Evolutionary conservation across 2,329 filamentous ascomycete genomes (phyloP).

Genomic region (Teratosphaeria gauchensis): DNA sequence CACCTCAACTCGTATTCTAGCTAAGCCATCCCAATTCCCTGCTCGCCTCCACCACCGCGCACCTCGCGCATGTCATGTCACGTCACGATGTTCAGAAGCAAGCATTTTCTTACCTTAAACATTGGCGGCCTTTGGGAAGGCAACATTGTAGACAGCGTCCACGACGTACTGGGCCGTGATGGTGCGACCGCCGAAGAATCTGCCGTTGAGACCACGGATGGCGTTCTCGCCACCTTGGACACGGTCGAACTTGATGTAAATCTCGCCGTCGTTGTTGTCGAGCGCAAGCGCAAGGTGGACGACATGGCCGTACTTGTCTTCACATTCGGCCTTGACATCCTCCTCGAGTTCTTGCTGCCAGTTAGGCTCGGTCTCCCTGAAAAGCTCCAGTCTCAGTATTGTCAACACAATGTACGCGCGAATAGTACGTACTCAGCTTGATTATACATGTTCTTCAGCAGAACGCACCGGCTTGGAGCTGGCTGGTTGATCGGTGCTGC

Average conservation of each 20-base stretch:
- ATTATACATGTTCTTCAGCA: conserved; percentile 94
- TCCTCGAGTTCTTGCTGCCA: conserved; percentile 94
- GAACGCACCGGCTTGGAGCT: conserved; percentile 85
- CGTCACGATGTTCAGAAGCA: background rate
- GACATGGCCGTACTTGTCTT: conserved; percentile 91
- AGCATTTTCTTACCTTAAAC: conserved; percentile 4
- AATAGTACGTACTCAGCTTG: conserved; percentile 64
- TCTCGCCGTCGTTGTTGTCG: conserved; percentile 91
- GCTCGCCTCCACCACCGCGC: background rate
- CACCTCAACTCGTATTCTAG: background rate
- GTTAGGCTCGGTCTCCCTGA: conserved; percentile 66
- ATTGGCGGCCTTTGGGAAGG: conserved; percentile 26
- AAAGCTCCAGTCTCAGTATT: background rate
- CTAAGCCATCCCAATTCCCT: background rate
- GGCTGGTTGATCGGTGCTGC: conserved; percentile 73
- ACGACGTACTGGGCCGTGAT: conserved; percentile 94
- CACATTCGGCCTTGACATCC: conserved; percentile 86
- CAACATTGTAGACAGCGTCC: conserved; percentile 79
- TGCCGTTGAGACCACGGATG: conserved; percentile 93
- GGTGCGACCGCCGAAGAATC: conserved; percentile 86
- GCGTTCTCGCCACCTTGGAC: conserved; percentile 93
- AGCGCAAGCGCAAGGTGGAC: conserved; percentile 75
- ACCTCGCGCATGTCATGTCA: background rate
- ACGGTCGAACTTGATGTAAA: conserved; percentile 97
- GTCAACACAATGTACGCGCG: conserved; percentile 5